phyloP scores from a whole-genome alignment of 345 rosid species.

The Cochlearia excelsa region DNA sequence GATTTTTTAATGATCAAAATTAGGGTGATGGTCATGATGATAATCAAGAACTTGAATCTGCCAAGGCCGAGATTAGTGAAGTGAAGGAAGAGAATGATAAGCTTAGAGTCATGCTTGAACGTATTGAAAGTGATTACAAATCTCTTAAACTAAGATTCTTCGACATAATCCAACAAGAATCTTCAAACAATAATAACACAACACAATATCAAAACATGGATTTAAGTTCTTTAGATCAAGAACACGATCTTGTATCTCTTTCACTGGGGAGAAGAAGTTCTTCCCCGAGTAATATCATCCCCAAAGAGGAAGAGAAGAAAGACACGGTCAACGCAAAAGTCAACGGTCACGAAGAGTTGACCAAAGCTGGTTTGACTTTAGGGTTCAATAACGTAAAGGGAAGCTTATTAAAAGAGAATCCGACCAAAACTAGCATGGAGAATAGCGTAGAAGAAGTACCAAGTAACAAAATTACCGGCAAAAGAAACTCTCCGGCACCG shows the following conservation, averaged over 20 bases:
- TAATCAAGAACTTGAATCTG: constrained; percentile 48
- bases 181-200: constrained; percentile 23
- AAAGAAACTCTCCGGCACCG: constrained; percentile 37
- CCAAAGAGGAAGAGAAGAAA: constrained; percentile 40
- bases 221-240: constrained; percentile 34
- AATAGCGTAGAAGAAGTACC: constrained; percentile 47
- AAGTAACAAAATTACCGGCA: constrained; percentile 40
- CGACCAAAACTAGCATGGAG: constrained; percentile 37
- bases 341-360: constrained; percentile 39
- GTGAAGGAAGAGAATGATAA: constrained; percentile 72
- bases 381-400: constrained; percentile 35
- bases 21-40: constrained; percentile 35
- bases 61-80: constrained; percentile 67
- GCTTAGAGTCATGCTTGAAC: constrained; percentile 52
- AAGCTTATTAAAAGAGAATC: constrained; percentile 24
- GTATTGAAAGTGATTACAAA: constrained; percentile 60
- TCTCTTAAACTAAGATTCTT: constrained; percentile 60
- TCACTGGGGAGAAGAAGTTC: constrained; percentile 64
- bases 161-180: constrained; percentile 49
- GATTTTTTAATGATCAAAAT: constrained; percentile 3
- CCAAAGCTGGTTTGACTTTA: constrained; percentile 50
- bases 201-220: constrained; percentile 23
- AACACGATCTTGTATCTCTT: constrained; percentile 63
- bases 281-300: constrained; percentile 31
- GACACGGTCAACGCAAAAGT: constrained; percentile 21